These are phyloP conservation scores for Fraxinus greggii DNA, from an alignment of 305 asterid genomes.

Conservation along the genomic window DNA sequence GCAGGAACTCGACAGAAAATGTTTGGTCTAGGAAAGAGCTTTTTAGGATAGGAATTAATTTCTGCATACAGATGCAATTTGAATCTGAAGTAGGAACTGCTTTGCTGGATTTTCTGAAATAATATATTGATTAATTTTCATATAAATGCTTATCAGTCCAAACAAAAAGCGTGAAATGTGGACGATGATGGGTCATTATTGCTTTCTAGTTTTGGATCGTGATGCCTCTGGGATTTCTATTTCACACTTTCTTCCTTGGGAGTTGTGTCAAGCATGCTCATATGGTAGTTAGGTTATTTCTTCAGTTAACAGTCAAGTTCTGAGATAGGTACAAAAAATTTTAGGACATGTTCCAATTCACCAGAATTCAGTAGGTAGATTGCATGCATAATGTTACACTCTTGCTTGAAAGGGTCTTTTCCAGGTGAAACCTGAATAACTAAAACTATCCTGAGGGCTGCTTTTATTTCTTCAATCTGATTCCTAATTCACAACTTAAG, in stretches of 20 bases:
- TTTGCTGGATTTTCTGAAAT: conserved; percentile 2
- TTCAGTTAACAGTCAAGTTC: neutral
- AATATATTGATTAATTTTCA: neutral
- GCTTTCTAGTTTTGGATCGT: neutral
- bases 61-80: conserved; percentile 1
- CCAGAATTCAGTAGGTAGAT: neutral
- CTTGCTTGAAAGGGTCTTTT: neutral
- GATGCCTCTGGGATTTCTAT: neutral
- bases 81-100: conserved; percentile 14
- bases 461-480: neutral
- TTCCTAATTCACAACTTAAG: neutral
- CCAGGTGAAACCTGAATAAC: neutral
- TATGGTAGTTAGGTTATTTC: neutral
- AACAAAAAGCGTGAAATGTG: neutral
- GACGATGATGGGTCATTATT: neutral
- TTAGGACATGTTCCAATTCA: neutral
- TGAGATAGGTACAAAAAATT: neutral
- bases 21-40: neutral
- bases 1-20: neutral
- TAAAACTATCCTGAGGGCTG: neutral
- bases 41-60: neutral
- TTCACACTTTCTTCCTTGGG: neutral
- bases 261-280: neutral
- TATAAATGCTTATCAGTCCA: neutral
- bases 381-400: neutral